Percentiles rank a stretch among this genome's conserved stretches.
phyloP scores from a whole-genome alignment of 2,329 filamentous ascomycete species.

The Colletotrichum chrysophilum region DNA sequence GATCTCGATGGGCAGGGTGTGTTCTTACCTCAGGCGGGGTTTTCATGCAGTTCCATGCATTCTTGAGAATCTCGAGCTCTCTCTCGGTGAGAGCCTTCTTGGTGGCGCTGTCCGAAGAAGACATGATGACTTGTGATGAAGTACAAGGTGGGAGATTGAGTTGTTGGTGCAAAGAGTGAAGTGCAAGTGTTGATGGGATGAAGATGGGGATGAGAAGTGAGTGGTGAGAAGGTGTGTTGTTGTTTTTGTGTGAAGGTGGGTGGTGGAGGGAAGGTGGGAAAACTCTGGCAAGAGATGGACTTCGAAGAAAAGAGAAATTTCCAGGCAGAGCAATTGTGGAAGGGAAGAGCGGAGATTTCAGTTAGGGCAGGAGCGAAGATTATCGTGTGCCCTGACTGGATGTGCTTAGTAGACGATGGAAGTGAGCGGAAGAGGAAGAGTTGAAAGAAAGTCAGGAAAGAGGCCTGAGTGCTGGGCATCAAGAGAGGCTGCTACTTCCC shows the following conservation, averaged over 20 bases:
- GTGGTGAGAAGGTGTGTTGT: neutral
- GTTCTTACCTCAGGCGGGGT: constrained; percentile 27
- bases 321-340: neutral
- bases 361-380: neutral
- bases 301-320: neutral
- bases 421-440: neutral
- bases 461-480: neutral
- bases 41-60: constrained; percentile 30
- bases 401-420: neutral
- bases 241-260: neutral
- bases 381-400: neutral
- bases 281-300: neutral
- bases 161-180: too few species aligned
- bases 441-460: neutral
- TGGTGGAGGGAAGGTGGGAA: neutral
- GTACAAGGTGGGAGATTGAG: neutral
- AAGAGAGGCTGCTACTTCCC: neutral
- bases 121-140: neutral
- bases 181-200: neutral
- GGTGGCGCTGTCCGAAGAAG: neutral
- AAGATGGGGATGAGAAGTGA: neutral
- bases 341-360: neutral
- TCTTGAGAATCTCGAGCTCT: constrained; percentile 27
- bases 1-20: neutral
- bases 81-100: constrained; percentile 24